Evolutionary conservation across 1,139 yeast genomes (phyloP), one percentile per base, ranked within the genome.

Genomic region (Pichia kudriavzevii): DNA sequence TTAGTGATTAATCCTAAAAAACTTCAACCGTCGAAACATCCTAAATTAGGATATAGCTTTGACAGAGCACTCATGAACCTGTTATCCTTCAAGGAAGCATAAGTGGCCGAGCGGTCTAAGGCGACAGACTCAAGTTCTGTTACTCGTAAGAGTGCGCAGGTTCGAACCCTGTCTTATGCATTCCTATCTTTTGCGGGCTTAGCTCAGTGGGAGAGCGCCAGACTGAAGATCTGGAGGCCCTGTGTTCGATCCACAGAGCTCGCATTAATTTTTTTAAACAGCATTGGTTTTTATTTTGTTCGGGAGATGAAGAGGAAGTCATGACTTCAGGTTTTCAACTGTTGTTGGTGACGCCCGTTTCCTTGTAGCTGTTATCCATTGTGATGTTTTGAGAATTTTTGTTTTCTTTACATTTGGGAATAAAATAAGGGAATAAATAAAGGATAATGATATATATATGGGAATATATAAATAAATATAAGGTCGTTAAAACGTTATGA

Each of bases 181-280:
- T 17, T 26, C 15, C 29, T n/a, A 21, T 20, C 22, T n/a, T n/a
- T n/a, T n/a, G 78, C 79, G 77, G 77, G 63, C 66, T 75, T 75
- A 75, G 83, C 84, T 77, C 84, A 77, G 82, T 73, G 83, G 84
- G 84, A 77, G 84, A 77, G 84, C 85, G 84, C 73, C 80, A 75
- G 84, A 76, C 83, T 76, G 83, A 77, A 76, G 83, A 78, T 79
- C 87, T 79, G 83, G 71, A 79, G 85, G 88, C 79, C 85, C 80
- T 77, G 87, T 77, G 88, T 79, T 79, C 88, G 81, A 79, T 78
- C 87, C 88, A 77, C 87, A 79, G 81, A 78, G 74, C 65, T 75
- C 83, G 87, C 88, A 79, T 55, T 45, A 8, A 13, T 17, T 26
- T 35, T 27, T 32, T n/a, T n/a, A n/a, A n/a, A n/a, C n/a, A n/a